A percentile compares a stretch with the other conserved stretches of the same genome.
These are phyloP conservation scores for Nymphaea colorata DNA, from an alignment of 164 flowering plant species.

Conservation along the genomic window DNA sequence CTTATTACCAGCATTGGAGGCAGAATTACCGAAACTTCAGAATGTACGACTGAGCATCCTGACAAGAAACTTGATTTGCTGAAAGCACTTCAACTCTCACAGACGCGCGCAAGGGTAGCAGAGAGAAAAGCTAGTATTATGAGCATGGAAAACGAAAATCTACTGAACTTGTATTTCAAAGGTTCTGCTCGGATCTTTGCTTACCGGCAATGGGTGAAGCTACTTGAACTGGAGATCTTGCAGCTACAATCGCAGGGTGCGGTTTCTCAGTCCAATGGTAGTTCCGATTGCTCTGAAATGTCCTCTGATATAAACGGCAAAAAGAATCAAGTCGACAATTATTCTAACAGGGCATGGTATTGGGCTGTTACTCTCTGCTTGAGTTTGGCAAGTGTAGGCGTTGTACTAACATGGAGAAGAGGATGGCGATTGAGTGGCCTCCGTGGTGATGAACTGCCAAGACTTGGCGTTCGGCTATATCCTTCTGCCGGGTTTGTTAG, in stretches of 20 bases:
- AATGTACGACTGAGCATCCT: neutral
- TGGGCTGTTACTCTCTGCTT: conserved; percentile 16
- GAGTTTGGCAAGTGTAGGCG: conserved; percentile 15
- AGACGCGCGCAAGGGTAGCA: conserved; percentile 23
- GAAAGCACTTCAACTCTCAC: conserved; percentile 21
- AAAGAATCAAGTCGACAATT: neutral
- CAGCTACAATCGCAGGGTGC: conserved; percentile 4
- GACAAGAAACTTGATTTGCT: conserved; percentile 14
- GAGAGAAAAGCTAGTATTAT: conserved; percentile 12
- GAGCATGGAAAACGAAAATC: conserved; percentile 8
- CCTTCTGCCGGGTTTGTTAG: neutral
- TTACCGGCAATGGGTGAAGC: conserved; percentile 18
- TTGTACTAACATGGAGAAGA: conserved; percentile 6
- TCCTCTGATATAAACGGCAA: neutral
- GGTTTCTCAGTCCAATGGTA: neutral
- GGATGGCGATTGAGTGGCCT: neutral
- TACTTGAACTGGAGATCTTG: conserved; percentile 16
- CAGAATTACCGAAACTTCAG: neutral
- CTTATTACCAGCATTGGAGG: neutral
- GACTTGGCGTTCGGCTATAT: neutral
- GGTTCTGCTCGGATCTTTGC: conserved; percentile 15
- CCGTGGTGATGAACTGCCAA: neutral
- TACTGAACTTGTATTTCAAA: conserved; percentile 6
- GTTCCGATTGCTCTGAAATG: neutral
- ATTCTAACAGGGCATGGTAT: conserved; percentile 3